Percentiles rank a stretch among this genome's conserved stretches.
phyloP scores from a whole-genome alignment of 371 early-diverging fungal genomes.

The Lichtheimia corymbifera region DNA sequence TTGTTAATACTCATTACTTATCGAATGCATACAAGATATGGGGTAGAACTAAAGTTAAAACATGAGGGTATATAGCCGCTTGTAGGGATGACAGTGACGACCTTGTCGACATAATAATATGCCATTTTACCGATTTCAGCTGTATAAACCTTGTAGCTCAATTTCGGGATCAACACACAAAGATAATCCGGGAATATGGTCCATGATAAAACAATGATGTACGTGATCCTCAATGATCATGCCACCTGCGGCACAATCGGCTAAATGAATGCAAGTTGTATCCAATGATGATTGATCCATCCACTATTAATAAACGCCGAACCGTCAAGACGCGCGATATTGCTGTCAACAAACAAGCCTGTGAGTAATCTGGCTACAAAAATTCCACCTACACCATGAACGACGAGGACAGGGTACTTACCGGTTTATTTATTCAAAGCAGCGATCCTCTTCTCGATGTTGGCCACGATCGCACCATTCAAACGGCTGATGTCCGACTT shows the following conservation, averaged over 20 bases:
- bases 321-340: slow-evolving; percentile 78
- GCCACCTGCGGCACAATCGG: slow-evolving; percentile 73
- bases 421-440: too few relatives aligned
- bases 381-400: slow-evolving; percentile 88
- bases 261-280: slow-evolving; percentile 81
- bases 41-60: too few relatives aligned
- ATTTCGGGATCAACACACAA: slow-evolving; percentile 73
- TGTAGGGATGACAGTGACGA: slow-evolving; percentile 36
- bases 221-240: slow-evolving; percentile 82
- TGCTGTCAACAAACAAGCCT: slow-evolving; percentile 84
- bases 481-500: too few relatives aligned
- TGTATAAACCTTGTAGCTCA: slow-evolving; percentile 73
- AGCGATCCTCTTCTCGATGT: too few relatives aligned
- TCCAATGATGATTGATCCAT: slow-evolving; percentile 82
- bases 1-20: too few relatives aligned
- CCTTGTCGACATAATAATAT: slow-evolving; percentile 55
- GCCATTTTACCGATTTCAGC: slow-evolving; percentile 81
- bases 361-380: slow-evolving; percentile 84
- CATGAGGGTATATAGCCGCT: too few relatives aligned
- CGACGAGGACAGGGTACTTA: slow-evolving; percentile 85
- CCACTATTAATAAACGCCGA: slow-evolving; percentile 70
- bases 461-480: too few relatives aligned
- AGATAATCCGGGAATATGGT: slow-evolving; percentile 75
- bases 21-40: too few relatives aligned
- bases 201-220: slow-evolving; percentile 75